Conservation (phyloP, 306 rosid species). For the Clitoria ternatea region DNA sequence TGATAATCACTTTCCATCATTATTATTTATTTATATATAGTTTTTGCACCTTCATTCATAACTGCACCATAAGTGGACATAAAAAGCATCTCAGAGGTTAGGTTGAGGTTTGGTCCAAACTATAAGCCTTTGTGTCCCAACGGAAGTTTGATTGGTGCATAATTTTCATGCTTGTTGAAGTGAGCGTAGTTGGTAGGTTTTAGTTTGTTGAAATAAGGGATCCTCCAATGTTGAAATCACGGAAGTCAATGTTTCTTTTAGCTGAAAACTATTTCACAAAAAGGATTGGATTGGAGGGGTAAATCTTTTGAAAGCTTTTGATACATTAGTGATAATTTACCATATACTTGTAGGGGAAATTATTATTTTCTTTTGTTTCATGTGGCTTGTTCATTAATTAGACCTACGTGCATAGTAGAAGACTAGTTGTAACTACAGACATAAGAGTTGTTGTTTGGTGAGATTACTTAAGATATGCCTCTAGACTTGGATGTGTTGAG, state of each 20-base stretch:
- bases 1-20: background rate
- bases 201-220: slow-evolving; percentile 29
- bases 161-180: slow-evolving; percentile 26
- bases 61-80: background rate
- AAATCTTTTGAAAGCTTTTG: background rate
- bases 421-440: slow-evolving; percentile 28
- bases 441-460: slow-evolving; percentile 36
- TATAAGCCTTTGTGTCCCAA: slow-evolving; percentile 7
- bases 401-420: slow-evolving; percentile 12
- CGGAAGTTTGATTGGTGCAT: slow-evolving; percentile 20
- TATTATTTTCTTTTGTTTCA: background rate
- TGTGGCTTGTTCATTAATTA: slow-evolving; percentile 6
- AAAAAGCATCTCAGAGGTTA: slow-evolving; percentile 14
- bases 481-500: slow-evolving; percentile 16
- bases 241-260: slow-evolving; percentile 3
- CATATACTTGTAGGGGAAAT: background rate
- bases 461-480: slow-evolving; percentile 35
- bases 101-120: slow-evolving; percentile 32
- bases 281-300: background rate
- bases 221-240: background rate
- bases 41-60: background rate
- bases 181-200: slow-evolving; percentile 23
- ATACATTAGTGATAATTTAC: background rate
- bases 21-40: background rate
- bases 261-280: background rate